These are phyloP conservation scores for Vaccinium myrtillus DNA, from an alignment of 148 eudicot genomes.

Conservation along the genomic window DNA sequence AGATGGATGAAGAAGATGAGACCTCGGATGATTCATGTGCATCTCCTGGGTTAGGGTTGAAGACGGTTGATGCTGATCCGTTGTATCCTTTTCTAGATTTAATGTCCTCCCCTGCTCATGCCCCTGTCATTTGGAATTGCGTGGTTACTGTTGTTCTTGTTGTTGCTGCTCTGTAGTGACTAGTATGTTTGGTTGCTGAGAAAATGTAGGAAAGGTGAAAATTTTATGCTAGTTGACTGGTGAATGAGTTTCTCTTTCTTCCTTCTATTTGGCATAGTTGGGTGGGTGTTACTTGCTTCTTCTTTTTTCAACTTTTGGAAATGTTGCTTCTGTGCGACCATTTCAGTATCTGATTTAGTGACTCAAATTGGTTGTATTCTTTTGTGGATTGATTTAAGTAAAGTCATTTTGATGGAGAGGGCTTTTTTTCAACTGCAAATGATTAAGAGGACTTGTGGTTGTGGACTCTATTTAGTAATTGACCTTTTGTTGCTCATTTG, in stretches of 20 bases:
- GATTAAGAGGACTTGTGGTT: background rate
- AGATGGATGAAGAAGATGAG: constrained; percentile 41
- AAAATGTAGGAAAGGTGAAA: background rate
- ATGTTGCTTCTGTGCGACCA: background rate
- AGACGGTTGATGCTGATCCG: constrained; percentile 41
- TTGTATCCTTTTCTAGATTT: constrained; percentile 61
- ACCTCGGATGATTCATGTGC: constrained; percentile 27
- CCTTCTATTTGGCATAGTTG: background rate
- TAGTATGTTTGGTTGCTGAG: background rate
- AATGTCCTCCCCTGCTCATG: background rate
- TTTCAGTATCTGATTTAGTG: background rate
- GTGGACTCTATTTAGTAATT: background rate
- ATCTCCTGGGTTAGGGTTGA: constrained; percentile 19
- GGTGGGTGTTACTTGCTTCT: background rate
- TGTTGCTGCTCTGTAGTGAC: background rate
- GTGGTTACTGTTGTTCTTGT: background rate
- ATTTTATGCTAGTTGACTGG: background rate
- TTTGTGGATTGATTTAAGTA: background rate
- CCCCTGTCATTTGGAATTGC: too few species aligned
- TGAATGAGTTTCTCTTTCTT: background rate
- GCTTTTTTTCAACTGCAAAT: background rate
- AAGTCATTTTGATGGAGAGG: background rate
- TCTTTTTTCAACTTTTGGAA: background rate
- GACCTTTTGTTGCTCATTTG: background rate
- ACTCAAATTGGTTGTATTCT: background rate